These are phyloP conservation scores for Citrullus mucosospermus DNA, from an alignment of 306 rosid genomes.

Conservation along the genomic window DNA sequence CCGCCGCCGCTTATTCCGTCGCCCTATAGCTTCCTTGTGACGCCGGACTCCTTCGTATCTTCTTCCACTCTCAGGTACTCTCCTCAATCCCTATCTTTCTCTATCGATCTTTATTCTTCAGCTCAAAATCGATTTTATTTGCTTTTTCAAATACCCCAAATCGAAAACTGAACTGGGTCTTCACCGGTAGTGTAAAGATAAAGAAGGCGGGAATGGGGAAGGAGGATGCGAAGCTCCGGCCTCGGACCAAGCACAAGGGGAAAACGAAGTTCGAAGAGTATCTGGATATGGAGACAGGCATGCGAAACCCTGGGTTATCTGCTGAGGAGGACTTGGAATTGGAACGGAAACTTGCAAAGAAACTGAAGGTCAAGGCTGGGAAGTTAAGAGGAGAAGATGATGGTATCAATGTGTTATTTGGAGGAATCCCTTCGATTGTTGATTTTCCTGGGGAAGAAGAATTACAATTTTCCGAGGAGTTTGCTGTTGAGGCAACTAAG, in stretches of 20 bases:
- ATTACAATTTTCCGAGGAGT: constrained; percentile 3
- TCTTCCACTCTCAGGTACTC: neutral
- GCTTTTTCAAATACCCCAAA: neutral
- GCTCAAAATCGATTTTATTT: neutral
- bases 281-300: constrained; percentile 25
- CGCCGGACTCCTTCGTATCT: neutral
- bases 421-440: constrained; percentile 27
- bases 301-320: constrained; percentile 10
- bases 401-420: constrained; percentile 47
- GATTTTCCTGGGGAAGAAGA: constrained; percentile 31
- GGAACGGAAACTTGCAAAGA: constrained; percentile 77
- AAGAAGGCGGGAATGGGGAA: neutral
- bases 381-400: constrained; percentile 60
- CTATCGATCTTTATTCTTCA: neutral
- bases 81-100: neutral
- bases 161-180: neutral
- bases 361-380: constrained; percentile 72
- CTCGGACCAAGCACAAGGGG: constrained; percentile 10
- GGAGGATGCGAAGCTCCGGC: constrained; percentile 17
- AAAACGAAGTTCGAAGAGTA: constrained; percentile 33
- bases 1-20: neutral
- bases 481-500: constrained; percentile 24
- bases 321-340: constrained; percentile 54
- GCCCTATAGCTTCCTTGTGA: neutral
- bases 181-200: neutral